Conservation (phyloP, 129 eudicot species). For the Helichrysum umbraculigerum region DNA sequence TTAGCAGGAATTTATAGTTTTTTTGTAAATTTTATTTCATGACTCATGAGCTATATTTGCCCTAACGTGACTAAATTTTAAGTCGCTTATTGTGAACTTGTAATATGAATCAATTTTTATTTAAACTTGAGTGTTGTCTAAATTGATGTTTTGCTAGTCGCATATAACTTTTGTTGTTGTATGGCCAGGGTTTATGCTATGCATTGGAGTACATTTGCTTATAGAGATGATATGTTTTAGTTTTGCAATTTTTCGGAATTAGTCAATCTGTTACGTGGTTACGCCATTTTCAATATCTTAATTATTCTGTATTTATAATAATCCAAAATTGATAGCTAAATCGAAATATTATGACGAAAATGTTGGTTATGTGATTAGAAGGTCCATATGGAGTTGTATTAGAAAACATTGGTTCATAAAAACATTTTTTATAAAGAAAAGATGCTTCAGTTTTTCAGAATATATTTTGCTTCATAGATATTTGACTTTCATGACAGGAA, state of each 20-base stretch:
- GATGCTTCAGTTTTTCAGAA: background rate
- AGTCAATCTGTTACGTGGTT: background rate
- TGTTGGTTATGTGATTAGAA: background rate
- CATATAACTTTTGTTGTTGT: background rate
- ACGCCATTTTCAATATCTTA: background rate
- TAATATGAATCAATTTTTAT: too few relatives aligned
- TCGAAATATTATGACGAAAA: constrained; percentile 2
- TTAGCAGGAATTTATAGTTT: too few relatives aligned
- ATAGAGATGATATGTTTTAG: constrained; percentile 5
- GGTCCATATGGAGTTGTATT: constrained; percentile 2
- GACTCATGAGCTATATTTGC: too few relatives aligned
- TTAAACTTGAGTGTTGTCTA: too few relatives aligned
- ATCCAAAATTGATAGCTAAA: background rate
- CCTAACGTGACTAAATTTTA: too few relatives aligned
- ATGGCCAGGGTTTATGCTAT: background rate
- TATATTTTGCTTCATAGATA: background rate
- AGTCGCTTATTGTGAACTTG: too few relatives aligned
- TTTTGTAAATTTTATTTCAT: too few relatives aligned
- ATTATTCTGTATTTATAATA: background rate
- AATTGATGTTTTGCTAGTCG: too few relatives aligned
- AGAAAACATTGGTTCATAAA: background rate
- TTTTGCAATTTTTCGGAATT: background rate
- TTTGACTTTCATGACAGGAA: constrained; percentile 58
- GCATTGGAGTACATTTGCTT: background rate
- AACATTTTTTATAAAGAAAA: background rate